Percentiles rank a stretch among this genome's conserved stretches.
Evolutionary conservation across 129 eudicot genomes (phyloP).

Genomic region (Apium graveolens): DNA sequence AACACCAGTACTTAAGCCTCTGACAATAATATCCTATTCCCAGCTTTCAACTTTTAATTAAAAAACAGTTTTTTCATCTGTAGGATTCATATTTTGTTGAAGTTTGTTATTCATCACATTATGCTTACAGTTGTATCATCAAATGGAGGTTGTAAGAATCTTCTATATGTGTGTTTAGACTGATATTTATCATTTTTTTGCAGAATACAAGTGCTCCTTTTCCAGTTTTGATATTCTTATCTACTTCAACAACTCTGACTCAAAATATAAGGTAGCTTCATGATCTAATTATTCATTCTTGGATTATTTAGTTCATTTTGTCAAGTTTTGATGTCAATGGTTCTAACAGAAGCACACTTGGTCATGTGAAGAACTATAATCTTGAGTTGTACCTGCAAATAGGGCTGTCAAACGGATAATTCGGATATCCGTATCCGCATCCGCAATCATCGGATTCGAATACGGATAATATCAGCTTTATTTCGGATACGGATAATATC

Average conservation of each 20-base stretch:
- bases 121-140: neutral
- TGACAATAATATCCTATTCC: no score
- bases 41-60: no score
- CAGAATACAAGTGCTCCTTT: neutral
- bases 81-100: neutral
- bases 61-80: neutral
- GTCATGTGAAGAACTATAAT: neutral
- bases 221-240: neutral
- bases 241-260: neutral
- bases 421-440: no score
- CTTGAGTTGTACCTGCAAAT: neutral
- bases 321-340: neutral
- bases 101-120: neutral
- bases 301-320: neutral
- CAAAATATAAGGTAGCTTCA: neutral
- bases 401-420: no score
- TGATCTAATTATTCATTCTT: neutral
- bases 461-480: no score
- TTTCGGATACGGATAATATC: no score
- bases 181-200: neutral
- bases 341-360: neutral
- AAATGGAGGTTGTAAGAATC: neutral
- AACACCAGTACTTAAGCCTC: no score
- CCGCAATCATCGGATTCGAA: no score
- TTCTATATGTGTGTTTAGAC: no score